phyloP scores from a whole-genome alignment of 495 filamentous ascomycete species.

The Xylaria grammica region DNA sequence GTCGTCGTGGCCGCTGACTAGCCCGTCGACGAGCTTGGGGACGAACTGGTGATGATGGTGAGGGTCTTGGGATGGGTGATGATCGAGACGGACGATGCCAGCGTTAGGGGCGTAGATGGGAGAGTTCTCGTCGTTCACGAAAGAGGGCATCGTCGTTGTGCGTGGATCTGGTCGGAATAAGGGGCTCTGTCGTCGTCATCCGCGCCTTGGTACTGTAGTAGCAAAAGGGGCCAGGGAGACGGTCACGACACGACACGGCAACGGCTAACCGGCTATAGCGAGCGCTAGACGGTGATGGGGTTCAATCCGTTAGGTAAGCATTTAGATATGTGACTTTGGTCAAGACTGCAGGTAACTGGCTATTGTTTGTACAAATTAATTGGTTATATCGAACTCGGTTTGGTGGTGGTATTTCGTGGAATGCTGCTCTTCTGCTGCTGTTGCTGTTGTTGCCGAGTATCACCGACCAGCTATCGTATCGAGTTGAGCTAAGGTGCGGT shows the following conservation, averaged over 20 bases:
- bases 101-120: conserved; percentile 49
- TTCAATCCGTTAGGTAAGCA: conserved; percentile 12
- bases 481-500: conserved; percentile 5
- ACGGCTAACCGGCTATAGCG: background rate
- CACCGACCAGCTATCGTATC: conserved; percentile 9
- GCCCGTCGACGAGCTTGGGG: conserved; percentile 34
- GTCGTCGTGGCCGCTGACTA: too few species aligned
- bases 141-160: conserved; percentile 60
- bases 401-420: background rate
- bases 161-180: conserved; percentile 24
- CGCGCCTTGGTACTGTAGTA: conserved; percentile 8
- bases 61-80: conserved; percentile 35
- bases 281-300: background rate
- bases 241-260: background rate
- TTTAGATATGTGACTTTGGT: background rate
- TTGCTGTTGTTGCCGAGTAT: background rate
- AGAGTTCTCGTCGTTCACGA: conserved; percentile 57
- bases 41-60: too few species aligned
- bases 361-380: conserved; percentile 7
- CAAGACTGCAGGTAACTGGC: conserved; percentile 12
- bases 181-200: background rate
- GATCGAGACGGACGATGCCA: conserved; percentile 42
- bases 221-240: conserved; percentile 25
- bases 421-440: background rate
- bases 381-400: background rate